Conservation (phyloP, 2,329 filamentous ascomycete species). For the Monosporascus sp. region DNA sequence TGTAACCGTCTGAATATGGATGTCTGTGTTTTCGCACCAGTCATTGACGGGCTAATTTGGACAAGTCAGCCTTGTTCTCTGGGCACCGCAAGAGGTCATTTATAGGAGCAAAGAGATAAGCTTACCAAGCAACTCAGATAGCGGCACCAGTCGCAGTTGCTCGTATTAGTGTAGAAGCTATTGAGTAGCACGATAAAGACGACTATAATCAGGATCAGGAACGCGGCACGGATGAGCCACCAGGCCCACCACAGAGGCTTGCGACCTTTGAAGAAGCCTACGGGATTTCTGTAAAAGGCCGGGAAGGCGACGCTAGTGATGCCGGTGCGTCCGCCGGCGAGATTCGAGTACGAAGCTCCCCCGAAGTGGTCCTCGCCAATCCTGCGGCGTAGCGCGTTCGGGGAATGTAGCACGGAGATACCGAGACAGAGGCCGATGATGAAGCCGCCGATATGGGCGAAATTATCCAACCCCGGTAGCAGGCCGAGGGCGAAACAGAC, state of each 20-base stretch:
- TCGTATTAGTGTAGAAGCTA: constrained; percentile 81
- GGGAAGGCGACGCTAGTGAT: constrained; percentile 41
- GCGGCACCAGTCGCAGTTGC: constrained; percentile 87
- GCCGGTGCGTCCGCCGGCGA: constrained; percentile 45
- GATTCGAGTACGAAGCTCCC: constrained; percentile 58
- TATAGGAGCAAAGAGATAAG: not conserved
- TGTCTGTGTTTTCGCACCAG: constrained; percentile 27
- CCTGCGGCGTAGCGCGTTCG: constrained; percentile 68
- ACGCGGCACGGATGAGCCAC: constrained; percentile 81
- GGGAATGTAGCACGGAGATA: constrained; percentile 82
- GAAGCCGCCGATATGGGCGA: constrained; percentile 94
- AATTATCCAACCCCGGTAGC: constrained; percentile 91
- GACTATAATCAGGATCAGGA: constrained; percentile 73
- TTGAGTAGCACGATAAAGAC: constrained; percentile 82
- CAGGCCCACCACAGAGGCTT: constrained; percentile 96
- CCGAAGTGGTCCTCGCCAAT: constrained; percentile 56
- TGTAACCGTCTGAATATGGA: constrained; percentile 15
- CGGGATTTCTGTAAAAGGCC: constrained; percentile 55
- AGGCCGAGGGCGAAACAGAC: constrained; percentile 91
- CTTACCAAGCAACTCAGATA: constrained; percentile 88
- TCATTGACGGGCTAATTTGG: constrained; percentile 22
- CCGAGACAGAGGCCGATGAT: constrained; percentile 86
- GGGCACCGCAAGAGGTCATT: not conserved
- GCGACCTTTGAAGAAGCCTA: constrained; percentile 84
- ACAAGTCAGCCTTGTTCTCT: not conserved